A percentile compares a stretch with the other conserved stretches of the same genome.
Conservation (phyloP, 2,329 filamentous ascomycete genomes). For the Amauroascus verrucosus region DNA sequence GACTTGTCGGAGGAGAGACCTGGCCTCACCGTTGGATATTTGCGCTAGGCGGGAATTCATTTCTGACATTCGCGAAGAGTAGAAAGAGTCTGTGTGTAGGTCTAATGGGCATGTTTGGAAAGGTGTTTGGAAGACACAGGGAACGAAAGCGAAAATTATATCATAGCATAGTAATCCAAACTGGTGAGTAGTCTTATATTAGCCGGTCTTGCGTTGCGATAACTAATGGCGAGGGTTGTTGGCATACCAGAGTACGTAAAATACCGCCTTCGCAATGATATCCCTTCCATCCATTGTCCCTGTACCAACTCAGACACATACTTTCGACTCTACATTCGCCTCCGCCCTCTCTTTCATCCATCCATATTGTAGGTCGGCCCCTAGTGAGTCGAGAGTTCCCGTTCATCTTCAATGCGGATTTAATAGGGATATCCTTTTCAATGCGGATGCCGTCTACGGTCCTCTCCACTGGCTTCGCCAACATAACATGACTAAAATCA, state of each 20-base stretch:
- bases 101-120: conserved; percentile 93
- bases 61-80: conserved; percentile 70
- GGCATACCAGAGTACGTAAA: conserved; percentile 60
- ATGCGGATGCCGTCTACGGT: conserved; percentile 68
- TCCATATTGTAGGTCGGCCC: conserved; percentile 62
- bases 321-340: conserved; percentile 79
- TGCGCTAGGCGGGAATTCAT: conserved; percentile 79
- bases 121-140: conserved; percentile 92
- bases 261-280: conserved; percentile 91
- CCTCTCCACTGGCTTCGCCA: conserved; percentile 66
- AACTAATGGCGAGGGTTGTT: neutral
- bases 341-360: conserved; percentile 60
- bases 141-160: conserved; percentile 81
- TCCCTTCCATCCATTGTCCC: conserved; percentile 77
- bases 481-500: conserved; percentile 76
- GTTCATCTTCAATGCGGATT: conserved; percentile 12
- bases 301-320: conserved; percentile 86
- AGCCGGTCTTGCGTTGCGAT: neutral
- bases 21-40: conserved; percentile 72
- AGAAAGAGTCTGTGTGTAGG: conserved; percentile 87
- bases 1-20: conserved; percentile 55
- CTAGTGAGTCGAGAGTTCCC: conserved; percentile 20
- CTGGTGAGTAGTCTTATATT: conserved; percentile 10
- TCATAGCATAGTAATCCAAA: conserved; percentile 89
- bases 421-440: conserved; percentile 42